Conservation (phyloP, 345 rosid genomes). For the Salix udensis region DNA sequence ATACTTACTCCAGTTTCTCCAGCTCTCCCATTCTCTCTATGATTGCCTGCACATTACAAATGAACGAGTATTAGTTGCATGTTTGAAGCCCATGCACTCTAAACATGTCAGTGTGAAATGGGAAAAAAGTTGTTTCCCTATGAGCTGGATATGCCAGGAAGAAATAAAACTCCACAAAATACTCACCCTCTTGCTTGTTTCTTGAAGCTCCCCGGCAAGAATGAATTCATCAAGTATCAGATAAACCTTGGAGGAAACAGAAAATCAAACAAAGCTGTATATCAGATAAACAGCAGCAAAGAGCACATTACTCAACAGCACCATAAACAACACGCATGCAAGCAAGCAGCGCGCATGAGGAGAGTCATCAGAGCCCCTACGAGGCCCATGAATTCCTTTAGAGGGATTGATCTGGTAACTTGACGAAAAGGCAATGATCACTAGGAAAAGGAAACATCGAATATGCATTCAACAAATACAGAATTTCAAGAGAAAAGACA, state of each 20-base stretch:
- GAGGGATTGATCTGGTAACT: neutral
- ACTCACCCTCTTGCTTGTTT: slow-evolving; percentile 93
- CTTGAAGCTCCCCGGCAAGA: slow-evolving; percentile 99
- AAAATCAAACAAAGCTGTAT: neutral
- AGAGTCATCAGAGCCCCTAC: neutral
- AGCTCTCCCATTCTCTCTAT: slow-evolving; percentile 93
- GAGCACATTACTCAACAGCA: neutral
- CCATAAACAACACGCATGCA: neutral
- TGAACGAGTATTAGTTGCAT: neutral
- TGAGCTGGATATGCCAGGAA: neutral
- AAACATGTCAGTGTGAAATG: neutral
- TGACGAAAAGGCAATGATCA: neutral
- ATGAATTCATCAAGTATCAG: slow-evolving; percentile 96
- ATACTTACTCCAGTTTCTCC: slow-evolving; percentile 73
- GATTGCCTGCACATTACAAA: slow-evolving; percentile 59
- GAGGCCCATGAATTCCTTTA: neutral
- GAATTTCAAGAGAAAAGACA: neutral
- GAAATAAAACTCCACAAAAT: neutral
- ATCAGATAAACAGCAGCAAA: neutral
- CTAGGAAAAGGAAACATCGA: neutral
- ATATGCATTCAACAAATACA: neutral
- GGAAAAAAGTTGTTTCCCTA: neutral
- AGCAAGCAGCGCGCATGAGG: too few species aligned
- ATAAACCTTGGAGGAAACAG: slow-evolving; percentile 52
- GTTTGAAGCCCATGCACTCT: neutral